Conservation (phyloP, 768 basidiomycete genomes). For the Rhizopogon salebrosus region DNA sequence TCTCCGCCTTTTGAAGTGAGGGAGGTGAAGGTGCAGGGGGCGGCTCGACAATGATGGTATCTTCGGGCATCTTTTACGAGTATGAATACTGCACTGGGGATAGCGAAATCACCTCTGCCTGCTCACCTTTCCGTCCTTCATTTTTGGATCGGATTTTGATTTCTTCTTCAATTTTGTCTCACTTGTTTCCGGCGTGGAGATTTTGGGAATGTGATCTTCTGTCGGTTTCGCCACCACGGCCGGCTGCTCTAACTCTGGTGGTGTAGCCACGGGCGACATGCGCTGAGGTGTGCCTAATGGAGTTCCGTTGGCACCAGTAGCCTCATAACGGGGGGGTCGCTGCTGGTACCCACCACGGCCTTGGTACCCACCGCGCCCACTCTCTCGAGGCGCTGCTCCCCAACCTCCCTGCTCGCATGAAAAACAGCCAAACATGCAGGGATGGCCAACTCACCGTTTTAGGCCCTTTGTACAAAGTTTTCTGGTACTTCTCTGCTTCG, state of each 20-base stretch:
- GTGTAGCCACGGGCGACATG: constrained; percentile 38
- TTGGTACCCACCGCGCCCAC: constrained; percentile 29
- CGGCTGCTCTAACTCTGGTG: constrained; percentile 6
- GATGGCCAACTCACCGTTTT: constrained; percentile 35
- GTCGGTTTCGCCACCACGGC: background rate
- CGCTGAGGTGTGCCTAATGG: constrained; percentile 61
- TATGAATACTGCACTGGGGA: background rate
- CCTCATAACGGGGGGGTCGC: constrained; percentile 14
- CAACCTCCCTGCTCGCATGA: constrained; percentile 14
- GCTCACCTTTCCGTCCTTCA: constrained; percentile 16
- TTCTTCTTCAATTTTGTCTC: constrained; percentile 1
- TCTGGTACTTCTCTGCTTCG: constrained; percentile 94
- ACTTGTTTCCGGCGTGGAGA: background rate
- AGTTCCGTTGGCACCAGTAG: constrained; percentile 66
- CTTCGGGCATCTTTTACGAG: constrained; percentile 7
- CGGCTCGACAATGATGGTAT: background rate
- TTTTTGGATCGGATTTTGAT: constrained; percentile 10
- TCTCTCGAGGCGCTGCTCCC: constrained; percentile 20
- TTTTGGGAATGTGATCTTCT: background rate
- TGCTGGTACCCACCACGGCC: constrained; percentile 23
- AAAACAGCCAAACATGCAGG: background rate
- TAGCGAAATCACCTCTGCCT: background rate
- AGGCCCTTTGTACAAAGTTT: constrained; percentile 75
- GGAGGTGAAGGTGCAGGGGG: background rate
- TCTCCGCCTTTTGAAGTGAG: constrained; percentile 7